phyloP scores from a whole-genome alignment of 2,329 filamentous ascomycete genomes.

The Hirsutella minnesotensis region DNA sequence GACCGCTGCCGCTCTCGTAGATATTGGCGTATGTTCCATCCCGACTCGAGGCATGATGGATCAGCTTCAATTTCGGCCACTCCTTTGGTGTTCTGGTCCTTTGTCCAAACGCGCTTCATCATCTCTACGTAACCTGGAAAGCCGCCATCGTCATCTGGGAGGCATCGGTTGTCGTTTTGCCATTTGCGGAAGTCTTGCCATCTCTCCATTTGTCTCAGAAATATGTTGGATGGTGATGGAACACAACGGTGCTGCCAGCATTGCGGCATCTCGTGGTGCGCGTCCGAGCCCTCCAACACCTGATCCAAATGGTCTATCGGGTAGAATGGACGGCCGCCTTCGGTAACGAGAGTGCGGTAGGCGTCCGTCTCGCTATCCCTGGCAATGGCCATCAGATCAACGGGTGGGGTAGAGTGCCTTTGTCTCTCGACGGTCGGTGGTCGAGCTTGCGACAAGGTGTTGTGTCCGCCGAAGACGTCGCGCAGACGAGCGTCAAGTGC shows the following conservation, averaged over 20 bases:
- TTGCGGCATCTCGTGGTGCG: conserved; percentile 14
- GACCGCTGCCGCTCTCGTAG: conserved; percentile 3
- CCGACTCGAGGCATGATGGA: conserved; percentile 1
- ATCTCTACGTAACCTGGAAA: conserved; percentile 6
- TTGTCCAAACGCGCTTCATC: neutral
- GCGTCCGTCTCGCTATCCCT: conserved; percentile 8
- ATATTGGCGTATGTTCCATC: conserved; percentile 3
- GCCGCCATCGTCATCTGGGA: conserved; percentile 9
- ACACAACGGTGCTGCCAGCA: conserved; percentile 7
- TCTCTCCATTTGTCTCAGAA: conserved; percentile 12
- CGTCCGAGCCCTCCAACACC: conserved; percentile 11
- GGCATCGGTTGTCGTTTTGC: conserved; percentile 15
- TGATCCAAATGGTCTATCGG: conserved; percentile 13
- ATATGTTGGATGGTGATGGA: conserved; percentile 9
- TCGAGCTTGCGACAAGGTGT: neutral
- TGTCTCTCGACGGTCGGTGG: neutral
- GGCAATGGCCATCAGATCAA: neutral
- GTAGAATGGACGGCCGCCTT: conserved; percentile 19
- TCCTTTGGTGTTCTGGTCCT: neutral
- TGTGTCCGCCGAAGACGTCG: conserved; percentile 1
- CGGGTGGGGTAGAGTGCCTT: neutral
- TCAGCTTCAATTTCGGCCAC: conserved; percentile 6
- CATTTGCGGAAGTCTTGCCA: conserved; percentile 19
- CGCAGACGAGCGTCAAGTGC: conserved; percentile 9
- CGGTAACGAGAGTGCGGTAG: conserved; percentile 16